Evolutionary conservation across 2,329 filamentous ascomycete genomes (phyloP), one percentile per base, ranked within the genome.

Genomic region (Endoconidiophora laricicola): DNA sequence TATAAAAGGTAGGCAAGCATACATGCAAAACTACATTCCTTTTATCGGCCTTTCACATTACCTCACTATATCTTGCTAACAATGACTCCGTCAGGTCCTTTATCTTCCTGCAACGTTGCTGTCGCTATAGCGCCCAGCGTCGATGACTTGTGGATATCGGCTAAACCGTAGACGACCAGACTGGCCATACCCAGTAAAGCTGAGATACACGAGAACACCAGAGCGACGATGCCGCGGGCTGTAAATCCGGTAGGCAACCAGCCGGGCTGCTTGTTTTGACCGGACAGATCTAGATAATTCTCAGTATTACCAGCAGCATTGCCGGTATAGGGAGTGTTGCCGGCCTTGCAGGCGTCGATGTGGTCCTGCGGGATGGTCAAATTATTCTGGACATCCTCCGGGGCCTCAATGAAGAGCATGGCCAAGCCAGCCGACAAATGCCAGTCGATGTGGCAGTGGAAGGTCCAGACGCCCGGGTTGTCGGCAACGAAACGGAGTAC

Each of bases 191-290:
- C 85, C 9, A 85, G 57, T 45, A 87, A 67, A 2, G 83, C 86
- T 14, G 72, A 73, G 4, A 87, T 56, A 55, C 74, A 74, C 59
- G 80, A 86, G 60, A 88, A 85, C 2, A 81, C 78, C 56, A 91
- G 64, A 6, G 85, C 85, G 1, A 86, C 74, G 36, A 84, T 82
- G 4, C 85, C 86, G 36, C 72, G 71, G 0, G 78, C 62, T 0
- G 80, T 85, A 61, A 88, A 87, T 0, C 84, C 84, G 1, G 66
- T 69, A 0, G 83, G 83, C n/a, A 90, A 60, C 43, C 65, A 70
- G 0, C 63, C 63, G 0, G 77, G 72, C 3, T 71, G 68, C 37
- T 60, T 63, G 52, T 79, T 80, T 53, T 57, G 54, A n/a, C 58
- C 58, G 2, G 37, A 61, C 3, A 77, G 61, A 55, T 81, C 71